Conservation (phyloP, 2,329 filamentous ascomycete genomes). For the Trichoderma sp. region DNA sequence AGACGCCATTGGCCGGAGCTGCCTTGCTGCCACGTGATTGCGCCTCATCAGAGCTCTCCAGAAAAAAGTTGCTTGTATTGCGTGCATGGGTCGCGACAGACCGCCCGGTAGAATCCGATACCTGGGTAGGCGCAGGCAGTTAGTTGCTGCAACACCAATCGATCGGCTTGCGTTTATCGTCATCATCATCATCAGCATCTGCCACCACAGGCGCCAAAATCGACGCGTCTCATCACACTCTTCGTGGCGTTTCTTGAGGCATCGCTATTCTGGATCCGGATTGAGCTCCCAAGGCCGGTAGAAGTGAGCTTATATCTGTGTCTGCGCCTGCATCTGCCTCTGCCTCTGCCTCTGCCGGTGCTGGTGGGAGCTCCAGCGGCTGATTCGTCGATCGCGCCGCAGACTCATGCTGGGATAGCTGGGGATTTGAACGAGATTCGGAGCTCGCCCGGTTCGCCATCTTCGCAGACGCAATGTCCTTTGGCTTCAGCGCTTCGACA, state of each 20-base stretch:
- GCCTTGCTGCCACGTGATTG: constrained; percentile 35
- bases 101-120: constrained; percentile 19
- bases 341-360: no score
- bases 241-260: not conserved
- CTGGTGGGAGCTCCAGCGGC: constrained; percentile 23
- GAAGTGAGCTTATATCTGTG: no score
- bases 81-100: constrained; percentile 29
- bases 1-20: constrained; percentile 31
- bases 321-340: no score
- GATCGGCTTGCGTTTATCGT: not conserved
- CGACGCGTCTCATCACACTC: constrained; percentile 13
- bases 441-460: constrained; percentile 19
- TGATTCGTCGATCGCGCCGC: constrained; percentile 4
- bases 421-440: constrained; percentile 19
- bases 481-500: constrained; percentile 58
- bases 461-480: constrained; percentile 57
- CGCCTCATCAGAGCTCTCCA: constrained; percentile 25
- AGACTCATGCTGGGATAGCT: constrained; percentile 21
- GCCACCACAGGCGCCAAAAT: not conserved
- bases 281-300: constrained; percentile 5
- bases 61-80: constrained; percentile 31
- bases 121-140: constrained; percentile 14
- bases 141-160: constrained; percentile 5
- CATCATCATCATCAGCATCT: constrained; percentile 4
- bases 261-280: constrained; percentile 13